Evolutionary conservation across 2,329 filamentous ascomycete species (phyloP).

Genomic region (Alternaria dauci): DNA sequence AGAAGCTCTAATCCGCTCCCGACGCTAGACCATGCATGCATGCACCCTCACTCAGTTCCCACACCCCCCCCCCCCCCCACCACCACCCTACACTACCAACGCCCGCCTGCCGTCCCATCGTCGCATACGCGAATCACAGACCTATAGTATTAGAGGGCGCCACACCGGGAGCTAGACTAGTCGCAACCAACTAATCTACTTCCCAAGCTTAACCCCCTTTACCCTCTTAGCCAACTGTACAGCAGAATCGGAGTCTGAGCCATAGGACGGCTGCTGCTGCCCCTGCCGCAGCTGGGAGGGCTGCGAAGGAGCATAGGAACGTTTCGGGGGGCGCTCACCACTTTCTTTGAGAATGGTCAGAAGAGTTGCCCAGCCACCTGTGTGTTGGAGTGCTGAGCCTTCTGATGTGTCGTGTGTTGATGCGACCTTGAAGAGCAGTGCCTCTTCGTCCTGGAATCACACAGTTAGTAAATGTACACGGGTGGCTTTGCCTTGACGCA

Average conservation of each 20-base stretch:
- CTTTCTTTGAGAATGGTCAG: conserved; percentile 93
- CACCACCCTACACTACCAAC: neutral
- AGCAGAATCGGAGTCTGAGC: conserved; percentile 63
- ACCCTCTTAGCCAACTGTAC: conserved; percentile 71
- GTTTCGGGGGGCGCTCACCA: conserved; percentile 94
- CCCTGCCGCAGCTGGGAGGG: conserved; percentile 21
- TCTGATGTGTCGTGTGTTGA: conserved; percentile 81
- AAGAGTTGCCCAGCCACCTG: conserved; percentile 91
- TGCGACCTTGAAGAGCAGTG: conserved; percentile 84
- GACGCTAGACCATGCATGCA: conserved; percentile 15
- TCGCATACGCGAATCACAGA: conserved; percentile 27
- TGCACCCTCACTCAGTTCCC: conserved; percentile 9
- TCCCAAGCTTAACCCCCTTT: conserved; percentile 66
- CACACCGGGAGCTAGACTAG: conserved; percentile 24
- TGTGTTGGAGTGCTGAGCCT: conserved; percentile 82
- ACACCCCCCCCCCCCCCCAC: neutral
- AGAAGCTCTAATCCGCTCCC: neutral
- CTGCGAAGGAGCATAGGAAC: conserved; percentile 47
- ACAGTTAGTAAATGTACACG: conserved; percentile 18
- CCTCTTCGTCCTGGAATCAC: conserved; percentile 79
- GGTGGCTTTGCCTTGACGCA: conserved; percentile 52
- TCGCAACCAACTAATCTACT: conserved; percentile 25
- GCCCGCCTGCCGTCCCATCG: conserved; percentile 9
- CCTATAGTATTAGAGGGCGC: conserved; percentile 31
- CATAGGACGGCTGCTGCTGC: conserved; percentile 34